Percentiles rank a stretch among this genome's conserved stretches.
Evolutionary conservation across 768 basidiomycete genomes (phyloP).

Genomic region (Chalciporus piperatus): DNA sequence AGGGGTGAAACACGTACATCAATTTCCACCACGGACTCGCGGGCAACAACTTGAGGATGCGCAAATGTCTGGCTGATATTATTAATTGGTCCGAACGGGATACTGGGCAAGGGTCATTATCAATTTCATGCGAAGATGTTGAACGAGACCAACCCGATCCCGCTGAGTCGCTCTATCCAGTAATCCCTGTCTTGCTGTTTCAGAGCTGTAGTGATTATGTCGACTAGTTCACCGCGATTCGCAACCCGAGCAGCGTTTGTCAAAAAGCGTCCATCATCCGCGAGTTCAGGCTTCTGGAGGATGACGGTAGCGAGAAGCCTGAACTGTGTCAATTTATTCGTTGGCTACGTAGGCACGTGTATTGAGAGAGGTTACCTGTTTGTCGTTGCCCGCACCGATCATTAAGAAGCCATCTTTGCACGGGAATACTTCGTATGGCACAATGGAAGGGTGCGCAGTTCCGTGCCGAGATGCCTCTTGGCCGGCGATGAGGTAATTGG

Average conservation of each 20-base stretch:
- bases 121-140: constrained; percentile 6
- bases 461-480: constrained; percentile 82
- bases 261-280: constrained; percentile 58
- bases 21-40: constrained; percentile 72
- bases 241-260: constrained; percentile 75
- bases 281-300: constrained; percentile 58
- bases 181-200: constrained; percentile 55
- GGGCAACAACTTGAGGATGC: constrained; percentile 81
- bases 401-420: constrained; percentile 88
- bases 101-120: constrained; percentile 38
- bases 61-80: constrained; percentile 86
- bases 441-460: constrained; percentile 93
- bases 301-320: constrained; percentile 60
- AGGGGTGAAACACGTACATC: constrained; percentile 52
- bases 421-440: constrained; percentile 88
- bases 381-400: constrained; percentile 92
- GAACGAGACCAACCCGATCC: constrained; percentile 62
- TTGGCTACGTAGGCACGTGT: background rate
- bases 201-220: constrained; percentile 63
- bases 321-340: constrained; percentile 51
- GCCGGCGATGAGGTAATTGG: constrained; percentile 87
- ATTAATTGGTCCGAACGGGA: constrained; percentile 91
- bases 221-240: constrained; percentile 67
- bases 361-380: constrained; percentile 50
- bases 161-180: constrained; percentile 76